These are phyloP conservation scores for Penicillium sp. DNA, from an alignment of 2,329 filamentous ascomycete species.

Conservation along the genomic window DNA sequence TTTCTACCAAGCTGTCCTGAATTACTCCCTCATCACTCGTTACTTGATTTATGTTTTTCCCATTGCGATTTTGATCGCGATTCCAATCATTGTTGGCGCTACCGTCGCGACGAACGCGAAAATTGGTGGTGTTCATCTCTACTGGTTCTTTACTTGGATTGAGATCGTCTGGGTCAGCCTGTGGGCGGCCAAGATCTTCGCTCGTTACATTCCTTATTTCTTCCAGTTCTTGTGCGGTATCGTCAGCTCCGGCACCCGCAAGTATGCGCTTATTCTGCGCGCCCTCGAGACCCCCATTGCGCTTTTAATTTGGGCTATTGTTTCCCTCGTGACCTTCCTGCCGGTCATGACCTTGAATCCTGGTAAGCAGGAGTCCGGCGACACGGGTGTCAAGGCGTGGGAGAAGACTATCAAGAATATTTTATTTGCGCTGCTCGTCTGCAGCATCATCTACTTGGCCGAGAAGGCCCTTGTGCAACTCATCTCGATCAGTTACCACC, in stretches of 20 bases:
- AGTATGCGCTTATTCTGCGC: constrained; percentile 59
- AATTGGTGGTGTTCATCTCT: constrained; percentile 56
- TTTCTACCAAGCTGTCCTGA: constrained; percentile 59
- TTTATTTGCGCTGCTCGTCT: constrained; percentile 57
- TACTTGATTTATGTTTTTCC: constrained; percentile 64
- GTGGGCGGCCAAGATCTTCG: constrained; percentile 61
- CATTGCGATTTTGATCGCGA: constrained; percentile 55
- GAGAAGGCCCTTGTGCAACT: constrained; percentile 63
- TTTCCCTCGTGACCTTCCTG: constrained; percentile 59
- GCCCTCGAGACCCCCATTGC: constrained; percentile 61
- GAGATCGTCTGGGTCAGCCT: constrained; percentile 64
- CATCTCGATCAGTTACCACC: constrained; percentile 67
- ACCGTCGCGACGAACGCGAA: constrained; percentile 47
- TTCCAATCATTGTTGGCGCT: constrained; percentile 63
- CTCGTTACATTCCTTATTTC: constrained; percentile 57
- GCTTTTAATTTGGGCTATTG: constrained; percentile 59
- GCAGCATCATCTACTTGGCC: constrained; percentile 55
- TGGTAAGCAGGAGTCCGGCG: constrained; percentile 28
- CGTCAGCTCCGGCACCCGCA: constrained; percentile 62
- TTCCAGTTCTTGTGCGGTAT: constrained; percentile 63
- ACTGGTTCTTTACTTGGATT: constrained; percentile 65
- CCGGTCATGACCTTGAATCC: constrained; percentile 45
- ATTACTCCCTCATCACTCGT: constrained; percentile 62
- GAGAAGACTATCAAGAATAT: constrained; percentile 56
- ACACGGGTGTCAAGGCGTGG: constrained; percentile 47